Conservation (phyloP, 129 eudicot species). For the Pulicaria dysenterica region DNA sequence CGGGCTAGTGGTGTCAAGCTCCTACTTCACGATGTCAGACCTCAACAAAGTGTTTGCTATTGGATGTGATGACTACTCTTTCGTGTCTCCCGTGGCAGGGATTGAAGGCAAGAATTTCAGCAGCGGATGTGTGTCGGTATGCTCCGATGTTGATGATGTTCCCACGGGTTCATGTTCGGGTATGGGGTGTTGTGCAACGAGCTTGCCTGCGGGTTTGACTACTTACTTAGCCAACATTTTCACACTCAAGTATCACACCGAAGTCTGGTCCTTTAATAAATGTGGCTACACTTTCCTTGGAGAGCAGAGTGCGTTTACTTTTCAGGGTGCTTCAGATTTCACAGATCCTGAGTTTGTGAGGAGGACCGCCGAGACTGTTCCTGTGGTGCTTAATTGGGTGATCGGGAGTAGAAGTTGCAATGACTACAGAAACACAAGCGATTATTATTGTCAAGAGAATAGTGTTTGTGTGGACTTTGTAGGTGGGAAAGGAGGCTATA, state of each 20-base stretch:
- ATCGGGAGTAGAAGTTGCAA: slow-evolving; percentile 41
- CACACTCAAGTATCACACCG: slow-evolving; percentile 29
- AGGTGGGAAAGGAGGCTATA: slow-evolving; percentile 26
- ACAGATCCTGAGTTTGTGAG: slow-evolving; percentile 29
- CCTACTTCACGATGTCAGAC: background rate
- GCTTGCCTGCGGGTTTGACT: slow-evolving; percentile 34
- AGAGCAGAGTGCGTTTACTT: slow-evolving; percentile 34
- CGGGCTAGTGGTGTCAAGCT: background rate
- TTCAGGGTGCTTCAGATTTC: slow-evolving; percentile 45
- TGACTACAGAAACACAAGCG: background rate
- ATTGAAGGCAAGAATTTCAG: background rate
- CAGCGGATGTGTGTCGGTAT: background rate
- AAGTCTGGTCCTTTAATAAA: slow-evolving; percentile 29
- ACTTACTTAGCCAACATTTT: background rate
- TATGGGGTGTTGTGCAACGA: slow-evolving; percentile 58
- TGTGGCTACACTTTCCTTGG: slow-evolving; percentile 55
- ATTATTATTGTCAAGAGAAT: background rate
- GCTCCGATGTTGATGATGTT: background rate
- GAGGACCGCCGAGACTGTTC: slow-evolving; percentile 13
- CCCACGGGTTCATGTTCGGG: slow-evolving; percentile 16
- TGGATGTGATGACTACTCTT: background rate
- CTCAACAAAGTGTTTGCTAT: background rate
- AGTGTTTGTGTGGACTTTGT: background rate
- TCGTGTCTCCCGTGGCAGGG: background rate
- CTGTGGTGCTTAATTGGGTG: slow-evolving; percentile 43